Evolutionary conservation across 768 basidiomycete species (phyloP).

Genomic region (Cystobasidium tubakii): DNA sequence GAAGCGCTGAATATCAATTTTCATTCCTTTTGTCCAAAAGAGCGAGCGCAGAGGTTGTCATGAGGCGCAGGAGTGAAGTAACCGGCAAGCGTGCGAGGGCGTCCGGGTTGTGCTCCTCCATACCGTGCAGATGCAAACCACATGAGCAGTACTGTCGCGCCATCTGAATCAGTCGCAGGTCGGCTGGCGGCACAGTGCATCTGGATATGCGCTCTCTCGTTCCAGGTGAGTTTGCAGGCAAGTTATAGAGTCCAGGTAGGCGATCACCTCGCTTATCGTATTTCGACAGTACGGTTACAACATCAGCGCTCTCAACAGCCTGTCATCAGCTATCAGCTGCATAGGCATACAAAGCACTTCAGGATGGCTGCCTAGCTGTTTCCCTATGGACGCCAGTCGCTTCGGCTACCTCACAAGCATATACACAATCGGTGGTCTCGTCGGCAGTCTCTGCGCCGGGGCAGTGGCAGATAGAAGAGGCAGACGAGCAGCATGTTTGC

Average conservation of each 20-base stretch:
- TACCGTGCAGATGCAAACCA: no score
- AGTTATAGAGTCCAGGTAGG: background rate
- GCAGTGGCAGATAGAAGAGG: slow-evolving; percentile 66
- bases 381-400: slow-evolving; percentile 48
- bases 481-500: slow-evolving; percentile 61
- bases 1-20: no score
- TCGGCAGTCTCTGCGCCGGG: slow-evolving; percentile 67
- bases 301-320: slow-evolving; percentile 12
- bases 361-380: background rate
- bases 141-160: no score
- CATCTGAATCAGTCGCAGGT: no score
- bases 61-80: no score
- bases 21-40: no score
- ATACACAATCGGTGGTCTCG: slow-evolving; percentile 79
- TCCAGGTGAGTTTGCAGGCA: background rate
- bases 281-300: background rate
- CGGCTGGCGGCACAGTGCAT: background rate
- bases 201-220: slow-evolving; percentile 6
- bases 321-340: background rate
- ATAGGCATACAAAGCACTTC: background rate
- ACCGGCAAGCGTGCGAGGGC: no score
- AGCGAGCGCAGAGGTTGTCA: no score
- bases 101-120: no score
- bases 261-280: background rate
- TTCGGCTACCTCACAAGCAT: slow-evolving; percentile 79